Base-by-base conservation (phyloP, 2,329 filamentous ascomycete species). In the Phialophora macrospora region DNA sequence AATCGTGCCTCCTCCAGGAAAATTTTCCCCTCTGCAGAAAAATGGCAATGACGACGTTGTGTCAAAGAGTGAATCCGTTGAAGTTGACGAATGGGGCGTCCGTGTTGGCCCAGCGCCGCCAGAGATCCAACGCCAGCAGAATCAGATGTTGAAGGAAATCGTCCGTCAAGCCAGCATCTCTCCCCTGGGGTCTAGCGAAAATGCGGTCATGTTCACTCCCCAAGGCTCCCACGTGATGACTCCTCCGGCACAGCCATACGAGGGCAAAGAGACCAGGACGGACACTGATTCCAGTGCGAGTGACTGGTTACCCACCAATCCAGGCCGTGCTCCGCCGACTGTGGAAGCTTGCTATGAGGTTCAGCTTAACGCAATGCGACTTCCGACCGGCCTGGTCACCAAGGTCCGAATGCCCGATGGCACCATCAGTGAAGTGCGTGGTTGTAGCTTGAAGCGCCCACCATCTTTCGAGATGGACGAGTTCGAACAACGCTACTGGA, bases 51-150 rank as follows among this genome's bases (percentile, higher is more conserved):
- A 49, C 9, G 7, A 28, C 28, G 52, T 28, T 12, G 51, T 17
- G 14, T 34, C 56, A 22, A 30, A 65, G 17, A 30, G 12, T 56
- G 60, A 51, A 24, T 56, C 55, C 12, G 32, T 62, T 12, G 60
- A 62, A 51, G 68, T 69, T 48, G 70, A 71, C 56, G 68, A 64
- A 65, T 71, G 70, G 70, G 70, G 68, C 55, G 64, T 68, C 28
- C 61, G 66, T 30, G 56, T 65, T 26, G 64, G 68, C 46, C 28
- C 55, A 30, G 60, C 66, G 20, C 70, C 70, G 26, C 64, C 60
- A 32, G 65, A 68, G 24, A 60, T 71, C 34, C 44, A 59, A 57
- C 65, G 56, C 55, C 59, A 68, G 48, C 69, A 71, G 51, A 65
- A 60, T 26, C 57, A 70, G 38, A 64, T 71, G 62, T 51, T 64